Evolutionary conservation across 2,329 filamentous ascomycete genomes (phyloP).

Genomic region (Neofusicoccum cordaticola): DNA sequence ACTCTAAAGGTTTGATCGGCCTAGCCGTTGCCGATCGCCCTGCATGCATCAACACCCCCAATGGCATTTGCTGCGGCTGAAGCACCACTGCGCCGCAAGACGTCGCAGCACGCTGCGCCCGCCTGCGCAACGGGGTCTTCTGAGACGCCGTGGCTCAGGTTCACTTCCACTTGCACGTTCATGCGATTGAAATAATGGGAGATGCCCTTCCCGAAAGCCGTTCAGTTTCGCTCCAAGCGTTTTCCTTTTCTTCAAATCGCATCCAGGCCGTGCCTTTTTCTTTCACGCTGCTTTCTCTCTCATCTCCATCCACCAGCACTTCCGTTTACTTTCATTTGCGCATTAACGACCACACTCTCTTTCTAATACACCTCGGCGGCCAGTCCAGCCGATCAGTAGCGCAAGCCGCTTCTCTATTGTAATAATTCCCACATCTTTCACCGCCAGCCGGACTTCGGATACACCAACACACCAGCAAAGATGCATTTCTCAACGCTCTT

Average conservation of each 20-base stretch:
- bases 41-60: conserved; percentile 1
- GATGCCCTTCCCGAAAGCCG: neutral
- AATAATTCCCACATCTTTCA: neutral
- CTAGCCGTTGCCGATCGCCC: neutral
- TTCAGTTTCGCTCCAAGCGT: conserved; percentile 6
- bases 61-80: conserved; percentile 1
- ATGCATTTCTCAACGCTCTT: conserved; percentile 7
- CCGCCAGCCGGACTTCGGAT: neutral
- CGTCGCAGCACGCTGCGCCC: neutral
- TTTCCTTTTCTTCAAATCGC: neutral
- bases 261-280: conserved; percentile 1
- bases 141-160: conserved; percentile 4
- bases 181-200: conserved; percentile 10
- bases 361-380: neutral
- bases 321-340: neutral
- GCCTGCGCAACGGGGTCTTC: neutral
- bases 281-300: neutral
- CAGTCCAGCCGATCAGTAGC: neutral
- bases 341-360: conserved; percentile 5
- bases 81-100: conserved; percentile 3
- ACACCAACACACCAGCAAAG: neutral
- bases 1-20: conserved; percentile 9
- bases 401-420: neutral
- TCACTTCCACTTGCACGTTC: neutral
- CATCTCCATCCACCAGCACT: neutral